A percentile compares a stretch with the other conserved stretches of the same genome.
Evolutionary conservation across 2,329 filamentous ascomycete species (phyloP).

Genomic region (Paecilomyces variotii): DNA sequence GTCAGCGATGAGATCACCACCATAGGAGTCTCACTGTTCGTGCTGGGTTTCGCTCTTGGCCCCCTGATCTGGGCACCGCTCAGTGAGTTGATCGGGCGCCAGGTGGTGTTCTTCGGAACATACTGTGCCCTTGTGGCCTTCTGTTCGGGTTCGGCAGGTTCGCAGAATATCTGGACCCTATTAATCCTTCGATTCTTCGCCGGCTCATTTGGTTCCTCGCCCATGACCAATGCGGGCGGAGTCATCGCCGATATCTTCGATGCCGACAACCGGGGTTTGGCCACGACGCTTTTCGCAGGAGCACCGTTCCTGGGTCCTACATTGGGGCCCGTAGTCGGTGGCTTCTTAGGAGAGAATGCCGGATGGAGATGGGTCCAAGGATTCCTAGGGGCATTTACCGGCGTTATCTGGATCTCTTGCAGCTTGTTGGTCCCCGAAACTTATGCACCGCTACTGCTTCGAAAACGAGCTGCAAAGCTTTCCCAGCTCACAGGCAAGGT

Average conservation of each 20-base stretch:
- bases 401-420: constrained; percentile 35
- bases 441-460: constrained; percentile 41
- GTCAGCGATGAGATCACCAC: constrained; percentile 40
- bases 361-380: constrained; percentile 41
- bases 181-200: constrained; percentile 43
- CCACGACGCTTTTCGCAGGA: constrained; percentile 34
- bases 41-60: constrained; percentile 31
- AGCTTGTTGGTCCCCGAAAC: constrained; percentile 38
- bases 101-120: constrained; percentile 37
- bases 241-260: constrained; percentile 41
- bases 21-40: constrained; percentile 40
- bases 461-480: constrained; percentile 35
- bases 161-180: constrained; percentile 20
- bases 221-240: constrained; percentile 39
- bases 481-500: constrained; percentile 38
- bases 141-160: constrained; percentile 38
- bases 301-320: constrained; percentile 41
- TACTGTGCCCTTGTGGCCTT: constrained; percentile 28
- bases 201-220: constrained; percentile 36
- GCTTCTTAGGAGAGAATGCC: constrained; percentile 39
- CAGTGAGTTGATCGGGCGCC: constrained; percentile 39
- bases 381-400: constrained; percentile 37
- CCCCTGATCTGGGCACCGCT: constrained; percentile 36
- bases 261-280: constrained; percentile 33
- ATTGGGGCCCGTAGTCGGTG: constrained; percentile 46